Conservation (phyloP, 2,329 filamentous ascomycete species). For the Sclerotinia glacialis region DNA sequence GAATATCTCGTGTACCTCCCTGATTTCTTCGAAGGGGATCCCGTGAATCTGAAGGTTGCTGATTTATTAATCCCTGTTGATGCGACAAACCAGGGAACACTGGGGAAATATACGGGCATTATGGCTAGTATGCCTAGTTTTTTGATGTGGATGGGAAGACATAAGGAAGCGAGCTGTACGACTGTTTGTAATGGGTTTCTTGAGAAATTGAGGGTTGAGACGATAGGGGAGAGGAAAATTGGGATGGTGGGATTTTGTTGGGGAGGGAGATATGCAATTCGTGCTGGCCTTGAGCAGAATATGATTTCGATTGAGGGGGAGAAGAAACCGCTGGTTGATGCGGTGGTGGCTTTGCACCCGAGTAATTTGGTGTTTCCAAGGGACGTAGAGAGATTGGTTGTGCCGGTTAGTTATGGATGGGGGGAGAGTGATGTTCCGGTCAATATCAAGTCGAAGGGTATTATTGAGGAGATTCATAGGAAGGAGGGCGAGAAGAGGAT, state of each 20-base stretch:
- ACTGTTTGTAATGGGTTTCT: slow-evolving; percentile 37
- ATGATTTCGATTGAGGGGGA: slow-evolving; percentile 41
- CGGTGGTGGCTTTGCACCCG: slow-evolving; percentile 33
- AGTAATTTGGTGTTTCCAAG: slow-evolving; percentile 41
- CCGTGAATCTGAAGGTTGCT: slow-evolving; percentile 38
- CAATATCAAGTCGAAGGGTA: slow-evolving; percentile 31
- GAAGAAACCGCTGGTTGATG: neutral
- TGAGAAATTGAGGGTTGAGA: neutral
- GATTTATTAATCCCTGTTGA: slow-evolving; percentile 42
- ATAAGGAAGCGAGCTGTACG: slow-evolving; percentile 39
- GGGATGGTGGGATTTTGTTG: slow-evolving; percentile 43
- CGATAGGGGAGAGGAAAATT: slow-evolving; percentile 36
- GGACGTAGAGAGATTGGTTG: slow-evolving; percentile 39
- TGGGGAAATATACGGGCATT: slow-evolving; percentile 43
- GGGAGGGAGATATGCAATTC: slow-evolving; percentile 41
- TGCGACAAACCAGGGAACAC: slow-evolving; percentile 39
- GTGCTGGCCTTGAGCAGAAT: slow-evolving; percentile 37
- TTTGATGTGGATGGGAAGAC: slow-evolving; percentile 40
- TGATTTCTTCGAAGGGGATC: slow-evolving; percentile 40
- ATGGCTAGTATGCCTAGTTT: slow-evolving; percentile 40
- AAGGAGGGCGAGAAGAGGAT: slow-evolving; percentile 35
- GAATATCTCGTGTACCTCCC: slow-evolving; percentile 40
- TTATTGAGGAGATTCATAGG: neutral
- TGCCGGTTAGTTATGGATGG: slow-evolving; percentile 40
- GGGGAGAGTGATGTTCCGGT: slow-evolving; percentile 37